Percentiles rank a stretch among this genome's conserved stretches.
These are phyloP conservation scores for Diaporthe caulivora DNA, from an alignment of 2,329 filamentous ascomycete species.

Conservation along the genomic window DNA sequence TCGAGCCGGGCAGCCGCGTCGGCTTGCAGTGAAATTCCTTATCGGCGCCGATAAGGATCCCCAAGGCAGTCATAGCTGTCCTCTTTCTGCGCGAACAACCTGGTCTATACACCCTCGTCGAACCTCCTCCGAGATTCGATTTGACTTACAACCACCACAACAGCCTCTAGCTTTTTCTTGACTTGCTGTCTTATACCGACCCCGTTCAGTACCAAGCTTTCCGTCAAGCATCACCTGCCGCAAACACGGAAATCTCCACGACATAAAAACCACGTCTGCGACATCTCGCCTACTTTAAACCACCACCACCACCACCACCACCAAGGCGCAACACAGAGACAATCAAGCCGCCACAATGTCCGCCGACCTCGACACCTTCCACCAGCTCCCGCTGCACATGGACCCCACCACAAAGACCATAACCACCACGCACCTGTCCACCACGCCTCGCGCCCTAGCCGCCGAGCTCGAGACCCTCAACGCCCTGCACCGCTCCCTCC, in stretches of 20 bases:
- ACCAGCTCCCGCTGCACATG: conserved; percentile 83
- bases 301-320: neutral
- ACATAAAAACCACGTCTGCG: neutral
- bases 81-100: conserved; percentile 22
- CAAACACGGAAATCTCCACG: neutral
- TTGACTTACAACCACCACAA: conserved; percentile 3
- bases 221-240: neutral
- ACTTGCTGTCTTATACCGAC: neutral
- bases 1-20: neutral
- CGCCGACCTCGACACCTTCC: conserved; percentile 78
- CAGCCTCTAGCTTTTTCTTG: neutral
- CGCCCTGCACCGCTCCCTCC: conserved; percentile 79
- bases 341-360: conserved; percentile 26
- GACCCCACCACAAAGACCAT: conserved; percentile 87
- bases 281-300: neutral
- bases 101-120: too few species aligned
- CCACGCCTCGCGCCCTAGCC: conserved; percentile 63
- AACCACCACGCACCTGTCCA: conserved; percentile 56
- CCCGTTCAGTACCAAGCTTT: neutral
- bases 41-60: conserved; percentile 33
- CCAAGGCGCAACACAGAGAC: neutral
- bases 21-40: neutral
- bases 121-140: neutral
- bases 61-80: conserved; percentile 27
- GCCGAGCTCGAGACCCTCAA: conserved; percentile 82